These are phyloP conservation scores for Citrus mangshanensis DNA, from an alignment of 345 rosid genomes.

Conservation along the genomic window DNA sequence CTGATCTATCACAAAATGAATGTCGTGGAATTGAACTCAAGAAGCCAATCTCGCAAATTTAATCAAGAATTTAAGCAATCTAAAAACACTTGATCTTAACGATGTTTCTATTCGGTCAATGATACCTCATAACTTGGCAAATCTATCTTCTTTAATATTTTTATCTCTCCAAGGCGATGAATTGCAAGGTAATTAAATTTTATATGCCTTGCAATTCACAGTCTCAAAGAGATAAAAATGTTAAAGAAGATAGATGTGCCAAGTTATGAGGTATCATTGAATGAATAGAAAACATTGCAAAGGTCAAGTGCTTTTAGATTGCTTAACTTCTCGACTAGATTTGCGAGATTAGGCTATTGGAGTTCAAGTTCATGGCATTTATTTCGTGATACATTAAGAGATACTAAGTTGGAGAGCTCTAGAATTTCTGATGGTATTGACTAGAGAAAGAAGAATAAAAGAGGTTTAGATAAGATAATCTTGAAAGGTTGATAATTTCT, in stretches of 20 bases:
- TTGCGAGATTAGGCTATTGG: neutral
- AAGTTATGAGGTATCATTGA: neutral
- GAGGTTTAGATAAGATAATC: neutral
- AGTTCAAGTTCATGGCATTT: neutral
- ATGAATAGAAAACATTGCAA: neutral
- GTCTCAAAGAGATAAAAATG: neutral
- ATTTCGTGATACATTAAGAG: conserved; percentile 11
- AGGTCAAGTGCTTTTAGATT: conserved; percentile 12
- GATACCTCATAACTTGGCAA: neutral
- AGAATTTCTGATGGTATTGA: neutral
- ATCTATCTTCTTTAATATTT: neutral
- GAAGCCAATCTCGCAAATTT: too few species aligned
- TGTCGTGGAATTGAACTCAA: neutral
- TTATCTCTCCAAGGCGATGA: neutral
- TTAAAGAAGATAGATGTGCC: neutral
- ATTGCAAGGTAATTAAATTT: neutral
- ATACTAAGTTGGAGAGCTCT: neutral
- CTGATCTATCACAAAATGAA: too few species aligned
- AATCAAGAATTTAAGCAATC: too few species aligned
- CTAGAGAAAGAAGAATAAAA: neutral
- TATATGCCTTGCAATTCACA: neutral
- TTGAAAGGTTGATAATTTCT: neutral
- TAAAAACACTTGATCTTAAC: too few species aligned
- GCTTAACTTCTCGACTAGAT: neutral
- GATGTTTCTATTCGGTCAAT: too few species aligned